Base-by-base conservation (phyloP, 768 basidiomycete genomes). In the Stropharia rugosoannulata region DNA sequence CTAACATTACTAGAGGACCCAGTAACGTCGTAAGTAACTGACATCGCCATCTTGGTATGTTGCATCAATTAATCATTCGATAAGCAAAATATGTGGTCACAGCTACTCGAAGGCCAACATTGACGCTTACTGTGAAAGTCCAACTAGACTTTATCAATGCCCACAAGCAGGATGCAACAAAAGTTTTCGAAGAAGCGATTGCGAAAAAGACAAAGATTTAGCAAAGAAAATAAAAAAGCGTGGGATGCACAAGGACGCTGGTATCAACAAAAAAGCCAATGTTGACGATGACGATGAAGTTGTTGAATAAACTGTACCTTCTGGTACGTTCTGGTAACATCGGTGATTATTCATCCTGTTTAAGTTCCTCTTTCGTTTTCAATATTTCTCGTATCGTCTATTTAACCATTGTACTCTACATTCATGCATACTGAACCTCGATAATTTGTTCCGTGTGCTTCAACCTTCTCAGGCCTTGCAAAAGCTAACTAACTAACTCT, bases 71-170 rank as follows among this genome's bases (percentile, higher is more conserved):
- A 55, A 27, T 35, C 51, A 57, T 56, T 42, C 29, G 43, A 57
- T 15, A 64, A 94, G 90, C 36, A 67, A 70, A 39, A 65, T 82
- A 29, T 97, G 95, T 69, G 76, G 82, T 0, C 95, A 98, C 69
- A 90, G 89, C 1, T 98, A 88, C 74, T 93, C 92, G 2, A 78
- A 73, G 43, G 80, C 70, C 44, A 85, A 91, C 1, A 89, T 98
- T 58, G 68, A 70, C 41, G 84, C 84, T 3, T 85, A 84, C 63
- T 82, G 95, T 63, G 66, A 63, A 35, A 69, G 65, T 47, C 59
- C 60, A 10, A 60, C 68, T 59, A 63, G 54, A 55, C 54, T 61
- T 56, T 72, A 72, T 56, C 73, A 75, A 54, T 93, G 91, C 61
- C 91, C 91, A 42, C 79, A 86, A 3, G 73, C 89, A 19, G 91